Evolutionary conservation across 2,329 filamentous ascomycete species (phyloP).

Genomic region (Cladophialophora yegresii): DNA sequence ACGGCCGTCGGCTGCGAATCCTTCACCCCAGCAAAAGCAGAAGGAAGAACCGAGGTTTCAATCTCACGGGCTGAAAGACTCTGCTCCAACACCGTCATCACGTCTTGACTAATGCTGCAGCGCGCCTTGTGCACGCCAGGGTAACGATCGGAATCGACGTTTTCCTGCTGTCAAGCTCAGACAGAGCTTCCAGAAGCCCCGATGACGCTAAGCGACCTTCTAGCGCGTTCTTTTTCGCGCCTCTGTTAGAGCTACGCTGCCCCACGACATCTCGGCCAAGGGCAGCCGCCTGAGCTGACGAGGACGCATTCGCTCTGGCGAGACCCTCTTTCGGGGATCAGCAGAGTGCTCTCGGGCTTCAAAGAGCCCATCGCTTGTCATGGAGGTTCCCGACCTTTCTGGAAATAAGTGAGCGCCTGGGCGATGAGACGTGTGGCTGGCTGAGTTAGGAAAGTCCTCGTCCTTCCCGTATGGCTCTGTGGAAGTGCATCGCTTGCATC

Average conservation of each 20-base stretch:
- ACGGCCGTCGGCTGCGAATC: background rate
- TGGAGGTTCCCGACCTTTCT: background rate
- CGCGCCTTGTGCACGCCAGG: background rate
- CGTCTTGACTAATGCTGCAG: background rate
- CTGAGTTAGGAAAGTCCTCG: background rate
- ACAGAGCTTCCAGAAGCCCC: slow-evolving; percentile 7
- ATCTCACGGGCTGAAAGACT: background rate
- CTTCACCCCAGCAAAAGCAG: background rate
- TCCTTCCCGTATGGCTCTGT: background rate
- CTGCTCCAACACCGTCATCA: slow-evolving; percentile 5
- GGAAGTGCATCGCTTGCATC: background rate
- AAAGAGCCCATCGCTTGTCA: background rate
- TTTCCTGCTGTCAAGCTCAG: background rate
- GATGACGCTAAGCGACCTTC: slow-evolving; percentile 1
- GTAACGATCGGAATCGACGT: background rate
- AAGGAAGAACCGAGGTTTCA: background rate
- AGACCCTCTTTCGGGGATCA: slow-evolving; percentile 10
- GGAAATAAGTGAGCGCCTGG: background rate
- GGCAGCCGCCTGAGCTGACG: background rate
- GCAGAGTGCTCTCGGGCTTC: slow-evolving; percentile 3
- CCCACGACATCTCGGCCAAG: background rate
- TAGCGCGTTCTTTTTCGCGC: background rate
- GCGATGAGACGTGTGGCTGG: background rate
- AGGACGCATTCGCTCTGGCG: background rate
- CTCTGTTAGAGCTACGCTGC: background rate